These are phyloP conservation scores for Monascus purpureus DNA, from an alignment of 495 filamentous ascomycete genomes.

Conservation along the genomic window DNA sequence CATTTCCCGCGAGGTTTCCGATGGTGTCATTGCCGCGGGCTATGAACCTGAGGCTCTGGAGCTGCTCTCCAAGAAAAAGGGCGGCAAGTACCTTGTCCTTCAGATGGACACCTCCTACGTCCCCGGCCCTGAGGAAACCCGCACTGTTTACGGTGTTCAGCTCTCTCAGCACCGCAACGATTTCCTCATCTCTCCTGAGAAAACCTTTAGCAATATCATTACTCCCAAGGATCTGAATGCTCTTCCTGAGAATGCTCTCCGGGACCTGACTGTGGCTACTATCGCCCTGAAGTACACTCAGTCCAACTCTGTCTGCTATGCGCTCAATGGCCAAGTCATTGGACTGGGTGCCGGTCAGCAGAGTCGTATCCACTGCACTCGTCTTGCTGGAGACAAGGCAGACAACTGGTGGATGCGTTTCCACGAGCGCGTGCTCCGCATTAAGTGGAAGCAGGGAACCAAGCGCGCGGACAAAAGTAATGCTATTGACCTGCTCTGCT, in stretches of 20 bases:
- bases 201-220: slow-evolving; percentile 72
- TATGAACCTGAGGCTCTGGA: slow-evolving; percentile 75
- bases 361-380: slow-evolving; percentile 94
- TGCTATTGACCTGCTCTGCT: slow-evolving; percentile 88
- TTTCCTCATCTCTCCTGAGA: slow-evolving; percentile 62
- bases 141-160: slow-evolving; percentile 79
- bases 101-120: slow-evolving; percentile 84
- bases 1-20: slow-evolving; percentile 92
- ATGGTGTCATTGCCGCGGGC: slow-evolving; percentile 84
- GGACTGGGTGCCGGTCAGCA: slow-evolving; percentile 94
- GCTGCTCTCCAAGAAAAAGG: slow-evolving; percentile 96
- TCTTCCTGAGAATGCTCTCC: slow-evolving; percentile 66
- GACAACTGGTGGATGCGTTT: slow-evolving; percentile 99
- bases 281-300: slow-evolving; percentile 97
- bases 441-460: slow-evolving; percentile 94
- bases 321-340: slow-evolving; percentile 84
- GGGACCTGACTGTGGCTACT: slow-evolving; percentile 89
- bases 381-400: slow-evolving; percentile 95
- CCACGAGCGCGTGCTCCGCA: slow-evolving; percentile 68
- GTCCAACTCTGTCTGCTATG: slow-evolving; percentile 97
- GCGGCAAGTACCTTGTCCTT: slow-evolving; percentile 88
- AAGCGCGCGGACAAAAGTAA: slow-evolving; percentile 97
- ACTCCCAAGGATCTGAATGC: slow-evolving; percentile 60
- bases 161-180: slow-evolving; percentile 88
- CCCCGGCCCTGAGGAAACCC: slow-evolving; percentile 58